Evolutionary conservation across 2,329 filamentous ascomycete species (phyloP), one percentile per base, ranked within the genome.

Genomic region (Diaporthe vexans): DNA sequence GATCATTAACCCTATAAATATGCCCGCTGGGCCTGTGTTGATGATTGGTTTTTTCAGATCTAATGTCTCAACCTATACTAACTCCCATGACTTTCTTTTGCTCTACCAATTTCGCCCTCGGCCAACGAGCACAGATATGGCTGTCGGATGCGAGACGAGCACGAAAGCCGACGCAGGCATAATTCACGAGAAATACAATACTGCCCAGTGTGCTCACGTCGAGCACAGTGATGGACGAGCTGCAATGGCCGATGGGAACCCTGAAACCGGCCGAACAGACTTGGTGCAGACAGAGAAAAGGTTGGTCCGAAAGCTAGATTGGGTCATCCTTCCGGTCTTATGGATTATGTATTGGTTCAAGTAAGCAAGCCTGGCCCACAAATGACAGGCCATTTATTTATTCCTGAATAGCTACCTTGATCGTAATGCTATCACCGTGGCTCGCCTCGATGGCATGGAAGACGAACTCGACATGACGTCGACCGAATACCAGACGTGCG

Each of bases 301-400:
- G 13, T 24, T 52, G 21, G 51, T 52, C 11, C 51, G 51, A 24
- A 52, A 52, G 24, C 21, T 52, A 4, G 51, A 52, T 5, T 52
- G n/a, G 21, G 51, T 52, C 1, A 52, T 52, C n/a, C 51, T 52
- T 52, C 51, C 51, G 8, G 51, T 52, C n/a, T 52, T 52, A 13
- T 52, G 51, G 51, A 52, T 52, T 19, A 52, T 52, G 51, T 52
- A 52, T n/a, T 52, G 51, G 51, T 52, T 52, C 51, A 52, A 52
- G 51, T 52, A 24, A 52, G 51, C 19, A n/a, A n/a, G n/a, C n/a
- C n/a, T n/a, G n/a, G n/a, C n/a, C n/a, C n/a, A n/a, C n/a, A n/a
- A n/a, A n/a, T n/a, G n/a, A n/a, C n/a, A n/a, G n/a, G n/a, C n/a
- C n/a, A n/a, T n/a, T n/a, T n/a, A n/a, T n/a, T n/a, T n/a, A n/a